These are phyloP conservation scores for Exutisphaerella laricina DNA, from an alignment of 2,329 filamentous ascomycete species.

Conservation along the genomic window DNA sequence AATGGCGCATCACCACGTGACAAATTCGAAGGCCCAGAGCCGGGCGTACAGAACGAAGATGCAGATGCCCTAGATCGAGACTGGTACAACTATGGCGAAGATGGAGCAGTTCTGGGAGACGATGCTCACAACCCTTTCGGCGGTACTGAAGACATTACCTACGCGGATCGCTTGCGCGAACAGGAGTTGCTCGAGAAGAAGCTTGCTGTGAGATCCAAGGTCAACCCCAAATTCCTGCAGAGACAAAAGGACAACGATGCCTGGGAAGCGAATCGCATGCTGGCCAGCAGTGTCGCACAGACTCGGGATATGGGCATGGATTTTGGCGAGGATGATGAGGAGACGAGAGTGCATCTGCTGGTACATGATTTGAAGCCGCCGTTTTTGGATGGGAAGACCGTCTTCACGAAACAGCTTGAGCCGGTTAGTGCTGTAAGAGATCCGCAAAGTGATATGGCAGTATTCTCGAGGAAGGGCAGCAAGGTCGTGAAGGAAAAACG, in stretches of 20 bases:
- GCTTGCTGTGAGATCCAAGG: conserved; percentile 39
- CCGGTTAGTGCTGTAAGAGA: conserved; percentile 90
- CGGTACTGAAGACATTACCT: conserved; percentile 59
- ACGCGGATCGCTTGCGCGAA: conserved; percentile 71
- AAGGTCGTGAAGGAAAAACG: conserved; percentile 85
- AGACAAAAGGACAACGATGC: conserved; percentile 93
- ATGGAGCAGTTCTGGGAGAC: conserved; percentile 76
- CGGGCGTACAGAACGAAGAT: conserved; percentile 59
- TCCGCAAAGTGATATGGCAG: conserved; percentile 96
- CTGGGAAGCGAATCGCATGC: conserved; percentile 98
- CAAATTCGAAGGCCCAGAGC: conserved; percentile 59
- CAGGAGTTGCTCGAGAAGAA: conserved; percentile 74
- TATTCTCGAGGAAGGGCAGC: conserved; percentile 93
- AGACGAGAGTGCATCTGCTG: conserved; percentile 79
- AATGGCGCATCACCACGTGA: conserved; percentile 39
- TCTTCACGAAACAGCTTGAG: conserved; percentile 96
- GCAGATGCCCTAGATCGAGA: conserved; percentile 75
- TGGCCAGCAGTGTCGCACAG: conserved; percentile 92
- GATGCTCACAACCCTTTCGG: conserved; percentile 92
- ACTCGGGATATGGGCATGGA: conserved; percentile 65
- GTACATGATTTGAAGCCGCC: conserved; percentile 92
- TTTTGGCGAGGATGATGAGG: conserved; percentile 87
- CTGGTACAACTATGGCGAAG: conserved; percentile 87
- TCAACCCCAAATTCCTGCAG: conserved; percentile 68
- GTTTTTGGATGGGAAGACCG: conserved; percentile 87